phyloP scores from a whole-genome alignment of 495 filamentous ascomycete species.

The Aspergillus diversus region DNA sequence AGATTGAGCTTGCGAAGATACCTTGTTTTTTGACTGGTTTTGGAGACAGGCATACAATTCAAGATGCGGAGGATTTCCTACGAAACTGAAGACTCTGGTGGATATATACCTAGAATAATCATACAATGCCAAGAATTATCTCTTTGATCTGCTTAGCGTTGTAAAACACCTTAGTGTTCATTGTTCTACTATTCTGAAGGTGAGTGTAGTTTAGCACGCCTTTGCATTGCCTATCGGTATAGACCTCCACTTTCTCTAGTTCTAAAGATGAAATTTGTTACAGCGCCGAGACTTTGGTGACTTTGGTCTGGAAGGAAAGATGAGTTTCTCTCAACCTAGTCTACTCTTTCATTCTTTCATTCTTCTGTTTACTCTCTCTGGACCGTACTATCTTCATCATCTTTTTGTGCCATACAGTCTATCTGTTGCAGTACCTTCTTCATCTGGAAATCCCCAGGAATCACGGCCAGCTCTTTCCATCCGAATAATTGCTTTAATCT shows the following conservation, averaged over 20 bases:
- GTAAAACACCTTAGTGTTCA: not conserved
- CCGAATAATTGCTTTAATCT: not conserved
- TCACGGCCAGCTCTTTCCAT: conserved; percentile 6
- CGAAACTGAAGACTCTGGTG: not conserved
- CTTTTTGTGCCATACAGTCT: too few relatives aligned
- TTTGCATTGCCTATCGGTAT: not conserved
- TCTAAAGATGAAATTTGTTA: not conserved
- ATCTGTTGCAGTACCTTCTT: not conserved
- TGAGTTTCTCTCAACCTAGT: not conserved
- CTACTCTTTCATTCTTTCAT: not conserved
- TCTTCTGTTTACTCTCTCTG: not conserved
- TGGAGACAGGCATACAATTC: not conserved
- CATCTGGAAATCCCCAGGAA: not conserved
- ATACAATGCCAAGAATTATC: not conserved
- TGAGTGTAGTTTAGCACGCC: not conserved
- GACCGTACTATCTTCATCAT: too few relatives aligned
- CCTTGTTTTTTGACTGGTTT: conserved; percentile 4
- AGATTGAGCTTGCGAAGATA: conserved; percentile 7
- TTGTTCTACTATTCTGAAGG: not conserved
- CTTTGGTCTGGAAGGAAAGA: too few relatives aligned
- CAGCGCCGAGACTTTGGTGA: not conserved
- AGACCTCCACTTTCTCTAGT: not conserved
- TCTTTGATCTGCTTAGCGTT: not conserved
- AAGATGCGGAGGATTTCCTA: not conserved
- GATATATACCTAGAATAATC: conserved; percentile 1